These are phyloP conservation scores for Sphaerosporella brunnea DNA, from an alignment of 495 filamentous ascomycete species.

Conservation along the genomic window DNA sequence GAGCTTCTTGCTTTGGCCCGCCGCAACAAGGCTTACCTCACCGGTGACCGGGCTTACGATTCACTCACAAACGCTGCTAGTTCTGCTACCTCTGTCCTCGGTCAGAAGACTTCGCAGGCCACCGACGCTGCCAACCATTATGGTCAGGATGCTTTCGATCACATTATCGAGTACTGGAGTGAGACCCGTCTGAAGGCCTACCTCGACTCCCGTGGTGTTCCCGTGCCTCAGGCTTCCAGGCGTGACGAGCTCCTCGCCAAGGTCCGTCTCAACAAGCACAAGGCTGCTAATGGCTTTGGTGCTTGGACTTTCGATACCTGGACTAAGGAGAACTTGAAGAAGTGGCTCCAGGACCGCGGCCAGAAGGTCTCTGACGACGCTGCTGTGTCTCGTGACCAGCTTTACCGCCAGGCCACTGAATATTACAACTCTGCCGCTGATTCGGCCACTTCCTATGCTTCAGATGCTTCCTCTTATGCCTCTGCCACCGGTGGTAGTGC, in stretches of 20 bases:
- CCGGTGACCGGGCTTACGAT: constrained; percentile 48
- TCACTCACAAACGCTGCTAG: constrained; percentile 21
- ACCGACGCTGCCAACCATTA: constrained; percentile 51
- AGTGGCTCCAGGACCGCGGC: constrained; percentile 51
- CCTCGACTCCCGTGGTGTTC: constrained; percentile 47
- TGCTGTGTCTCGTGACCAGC: constrained; percentile 49
- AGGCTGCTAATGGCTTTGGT: constrained; percentile 50
- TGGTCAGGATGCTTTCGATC: constrained; percentile 49
- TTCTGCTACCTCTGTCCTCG: constrained; percentile 45
- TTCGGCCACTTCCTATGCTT: constrained; percentile 14
- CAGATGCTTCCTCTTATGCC: constrained; percentile 28
- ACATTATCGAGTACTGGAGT: constrained; percentile 44
- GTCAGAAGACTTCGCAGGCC: constrained; percentile 58
- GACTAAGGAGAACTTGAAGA: constrained; percentile 57
- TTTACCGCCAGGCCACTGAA: constrained; percentile 23
- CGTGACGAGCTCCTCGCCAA: constrained; percentile 62
- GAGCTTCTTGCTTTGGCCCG: constrained; percentile 81
- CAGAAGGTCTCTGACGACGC: constrained; percentile 51
- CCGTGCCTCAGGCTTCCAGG: constrained; percentile 59
- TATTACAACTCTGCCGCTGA: constrained; percentile 27
- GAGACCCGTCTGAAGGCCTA: constrained; percentile 58
- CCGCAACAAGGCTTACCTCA: constrained; percentile 62
- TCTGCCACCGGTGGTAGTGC: constrained; percentile 28
- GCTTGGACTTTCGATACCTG: constrained; percentile 78
- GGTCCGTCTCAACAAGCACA: constrained; percentile 54